Evolutionary conservation across 768 basidiomycete genomes (phyloP).

Genomic region (Leccinum aurantiacum): DNA sequence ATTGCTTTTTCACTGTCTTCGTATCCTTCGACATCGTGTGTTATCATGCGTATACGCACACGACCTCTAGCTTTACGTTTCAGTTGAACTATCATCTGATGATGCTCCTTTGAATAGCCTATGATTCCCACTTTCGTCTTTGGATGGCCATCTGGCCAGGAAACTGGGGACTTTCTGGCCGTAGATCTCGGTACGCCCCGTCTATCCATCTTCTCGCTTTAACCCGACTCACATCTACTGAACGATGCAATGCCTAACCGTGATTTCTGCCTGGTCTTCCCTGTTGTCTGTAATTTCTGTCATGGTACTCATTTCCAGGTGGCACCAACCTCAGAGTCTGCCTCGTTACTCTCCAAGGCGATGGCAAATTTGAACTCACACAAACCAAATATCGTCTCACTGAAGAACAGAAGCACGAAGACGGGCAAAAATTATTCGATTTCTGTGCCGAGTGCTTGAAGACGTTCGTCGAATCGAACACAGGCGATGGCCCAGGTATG

Average conservation of each 20-base stretch:
- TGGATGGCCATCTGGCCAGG: conserved; percentile 89
- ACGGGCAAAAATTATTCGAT: conserved; percentile 94
- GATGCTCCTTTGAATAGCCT: conserved; percentile 47
- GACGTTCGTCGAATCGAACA: conserved; percentile 79
- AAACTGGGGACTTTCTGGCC: conserved; percentile 87
- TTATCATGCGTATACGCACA: neutral
- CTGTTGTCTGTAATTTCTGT: neutral
- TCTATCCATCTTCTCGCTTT: neutral
- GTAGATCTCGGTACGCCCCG: conserved; percentile 73
- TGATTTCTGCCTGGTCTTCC: neutral
- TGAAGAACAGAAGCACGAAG: conserved; percentile 97
- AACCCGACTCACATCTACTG: neutral
- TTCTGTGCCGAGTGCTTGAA: conserved; percentile 95
- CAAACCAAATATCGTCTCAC: conserved; percentile 96
- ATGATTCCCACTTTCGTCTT: conserved; percentile 99
- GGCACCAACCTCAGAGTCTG: conserved; percentile 99
- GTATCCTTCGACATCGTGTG: neutral
- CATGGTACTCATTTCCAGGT: conserved; percentile 41
- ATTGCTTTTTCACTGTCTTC: neutral
- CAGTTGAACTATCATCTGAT: conserved; percentile 10
- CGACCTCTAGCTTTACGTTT: neutral
- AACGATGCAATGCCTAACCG: neutral
- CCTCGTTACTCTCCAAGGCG: conserved; percentile 87
- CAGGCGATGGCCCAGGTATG: conserved; percentile 48
- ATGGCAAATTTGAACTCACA: conserved; percentile 96